Evolutionary conservation across 352 stramenopile species (phyloP).

Genomic region (Phytophthora citrophthora): DNA sequence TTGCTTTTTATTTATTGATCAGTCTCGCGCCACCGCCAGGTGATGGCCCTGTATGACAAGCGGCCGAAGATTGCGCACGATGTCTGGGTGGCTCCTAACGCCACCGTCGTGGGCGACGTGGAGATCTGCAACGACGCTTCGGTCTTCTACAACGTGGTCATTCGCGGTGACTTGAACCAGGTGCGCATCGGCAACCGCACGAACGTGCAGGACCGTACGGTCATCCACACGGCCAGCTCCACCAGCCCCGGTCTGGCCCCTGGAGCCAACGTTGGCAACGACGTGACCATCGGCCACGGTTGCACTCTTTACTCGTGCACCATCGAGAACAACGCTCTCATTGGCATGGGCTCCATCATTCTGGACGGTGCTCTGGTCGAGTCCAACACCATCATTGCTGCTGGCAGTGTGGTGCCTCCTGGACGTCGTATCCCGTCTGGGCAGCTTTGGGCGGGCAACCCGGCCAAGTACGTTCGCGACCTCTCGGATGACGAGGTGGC

Average conservation of each 20-base stretch:
- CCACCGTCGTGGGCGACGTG: conserved; percentile 96
- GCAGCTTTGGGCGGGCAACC: conserved; percentile 97
- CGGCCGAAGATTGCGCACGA: conserved; percentile 89
- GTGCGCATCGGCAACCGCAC: conserved; percentile 96
- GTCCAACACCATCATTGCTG: conserved; percentile 95
- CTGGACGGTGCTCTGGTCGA: conserved; percentile 93
- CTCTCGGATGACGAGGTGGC: conserved; percentile 93
- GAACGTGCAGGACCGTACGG: conserved; percentile 97
- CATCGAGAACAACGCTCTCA: conserved; percentile 96
- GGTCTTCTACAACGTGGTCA: conserved; percentile 97
- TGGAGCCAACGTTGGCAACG: conserved; percentile 94
- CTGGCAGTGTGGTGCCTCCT: conserved; percentile 93
- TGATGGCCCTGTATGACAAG: conserved; percentile 95
- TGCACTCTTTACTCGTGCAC: conserved; percentile 97
- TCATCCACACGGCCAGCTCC: conserved; percentile 93
- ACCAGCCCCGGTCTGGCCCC: conserved; percentile 77
- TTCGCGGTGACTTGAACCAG: conserved; percentile 93
- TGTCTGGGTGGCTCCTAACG: conserved; percentile 96
- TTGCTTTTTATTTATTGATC: conserved; percentile 14
- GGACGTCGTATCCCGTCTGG: conserved; percentile 89
- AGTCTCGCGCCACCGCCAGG: conserved; percentile 93
- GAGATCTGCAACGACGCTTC: conserved; percentile 94
- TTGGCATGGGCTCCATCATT: conserved; percentile 96
- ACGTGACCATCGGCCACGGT: conserved; percentile 95
- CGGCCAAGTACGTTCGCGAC: conserved; percentile 93